phyloP scores from a whole-genome alignment of 2,329 filamentous ascomycete genomes.

The Alternaria sp. region DNA sequence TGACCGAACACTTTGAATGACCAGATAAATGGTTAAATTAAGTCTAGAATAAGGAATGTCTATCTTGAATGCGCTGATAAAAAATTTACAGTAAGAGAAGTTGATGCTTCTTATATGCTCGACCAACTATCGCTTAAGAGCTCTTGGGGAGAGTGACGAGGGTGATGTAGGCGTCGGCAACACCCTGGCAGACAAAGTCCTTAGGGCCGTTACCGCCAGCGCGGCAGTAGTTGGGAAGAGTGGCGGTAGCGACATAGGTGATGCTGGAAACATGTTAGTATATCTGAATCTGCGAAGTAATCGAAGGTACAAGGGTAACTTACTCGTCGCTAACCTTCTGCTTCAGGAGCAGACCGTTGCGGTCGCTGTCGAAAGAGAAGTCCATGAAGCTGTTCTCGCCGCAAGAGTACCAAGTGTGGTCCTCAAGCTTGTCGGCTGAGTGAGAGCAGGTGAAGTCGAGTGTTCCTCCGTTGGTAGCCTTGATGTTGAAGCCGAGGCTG shows the following conservation, averaged over 20 bases:
- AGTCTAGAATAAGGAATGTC: conserved; percentile 6
- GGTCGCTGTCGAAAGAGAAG: conserved; percentile 24
- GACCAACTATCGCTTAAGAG: neutral
- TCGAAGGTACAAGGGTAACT: neutral
- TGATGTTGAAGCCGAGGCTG: conserved; percentile 27
- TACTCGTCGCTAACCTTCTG: conserved; percentile 23
- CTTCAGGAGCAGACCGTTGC: conserved; percentile 25
- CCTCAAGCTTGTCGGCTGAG: conserved; percentile 16
- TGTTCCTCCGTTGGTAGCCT: conserved; percentile 24
- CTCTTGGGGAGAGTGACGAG: conserved; percentile 21
- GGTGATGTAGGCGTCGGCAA: conserved; percentile 65
- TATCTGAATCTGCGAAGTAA: neutral
- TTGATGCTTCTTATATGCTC: neutral
- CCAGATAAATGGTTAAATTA: neutral
- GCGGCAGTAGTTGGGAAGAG: conserved; percentile 25
- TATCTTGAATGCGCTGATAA: neutral
- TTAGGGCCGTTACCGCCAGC: conserved; percentile 51
- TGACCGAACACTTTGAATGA: neutral
- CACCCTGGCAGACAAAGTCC: conserved; percentile 76
- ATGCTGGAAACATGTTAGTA: conserved; percentile 17
- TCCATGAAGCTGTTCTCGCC: conserved; percentile 23
- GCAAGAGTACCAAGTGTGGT: conserved; percentile 24
- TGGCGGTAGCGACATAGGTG: conserved; percentile 23
- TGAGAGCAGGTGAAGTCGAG: conserved; percentile 23
- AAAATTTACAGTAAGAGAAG: neutral